Conservation (phyloP, 305 asterid genomes). For the Rubia peregrina region DNA sequence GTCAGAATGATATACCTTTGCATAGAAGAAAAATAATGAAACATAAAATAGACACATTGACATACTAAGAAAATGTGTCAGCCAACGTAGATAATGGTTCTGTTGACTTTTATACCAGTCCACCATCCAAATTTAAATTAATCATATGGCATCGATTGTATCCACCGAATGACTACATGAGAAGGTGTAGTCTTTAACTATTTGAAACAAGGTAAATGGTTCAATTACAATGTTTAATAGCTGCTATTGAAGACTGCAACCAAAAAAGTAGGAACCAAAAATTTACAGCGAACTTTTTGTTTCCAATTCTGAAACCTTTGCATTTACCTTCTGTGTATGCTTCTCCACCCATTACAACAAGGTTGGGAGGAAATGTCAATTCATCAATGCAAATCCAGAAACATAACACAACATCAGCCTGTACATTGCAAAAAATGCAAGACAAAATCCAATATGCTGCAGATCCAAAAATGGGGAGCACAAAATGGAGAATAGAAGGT, state of each 20-base stretch:
- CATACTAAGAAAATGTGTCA: background rate
- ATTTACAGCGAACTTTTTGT: conserved; percentile 48
- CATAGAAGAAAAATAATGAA: too few relatives aligned
- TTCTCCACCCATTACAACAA: conserved; percentile 68
- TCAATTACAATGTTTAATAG: background rate
- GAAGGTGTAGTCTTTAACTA: too few relatives aligned
- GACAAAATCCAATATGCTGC: too few relatives aligned
- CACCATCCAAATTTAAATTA: conserved; percentile 40
- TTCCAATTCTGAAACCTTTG: conserved; percentile 65
- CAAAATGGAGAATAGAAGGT: too few relatives aligned
- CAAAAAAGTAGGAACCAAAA: background rate
- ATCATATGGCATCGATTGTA: conserved; percentile 98
- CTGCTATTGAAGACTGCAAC: background rate
- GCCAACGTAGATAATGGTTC: conserved; percentile 94
- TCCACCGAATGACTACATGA: conserved; percentile 77
- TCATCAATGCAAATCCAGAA: conserved; percentile 13
- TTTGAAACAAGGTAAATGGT: too few relatives aligned
- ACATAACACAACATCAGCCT: too few relatives aligned
- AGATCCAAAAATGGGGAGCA: too few relatives aligned
- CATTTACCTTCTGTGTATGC: conserved; percentile 82
- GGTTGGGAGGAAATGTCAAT: conserved; percentile 85
- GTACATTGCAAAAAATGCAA: too few relatives aligned
- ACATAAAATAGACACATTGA: too few relatives aligned
- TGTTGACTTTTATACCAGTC: conserved; percentile 54
- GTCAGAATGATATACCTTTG: too few relatives aligned